Conservation (phyloP, 2,329 filamentous ascomycete genomes). For the Fusarium paranaense region DNA sequence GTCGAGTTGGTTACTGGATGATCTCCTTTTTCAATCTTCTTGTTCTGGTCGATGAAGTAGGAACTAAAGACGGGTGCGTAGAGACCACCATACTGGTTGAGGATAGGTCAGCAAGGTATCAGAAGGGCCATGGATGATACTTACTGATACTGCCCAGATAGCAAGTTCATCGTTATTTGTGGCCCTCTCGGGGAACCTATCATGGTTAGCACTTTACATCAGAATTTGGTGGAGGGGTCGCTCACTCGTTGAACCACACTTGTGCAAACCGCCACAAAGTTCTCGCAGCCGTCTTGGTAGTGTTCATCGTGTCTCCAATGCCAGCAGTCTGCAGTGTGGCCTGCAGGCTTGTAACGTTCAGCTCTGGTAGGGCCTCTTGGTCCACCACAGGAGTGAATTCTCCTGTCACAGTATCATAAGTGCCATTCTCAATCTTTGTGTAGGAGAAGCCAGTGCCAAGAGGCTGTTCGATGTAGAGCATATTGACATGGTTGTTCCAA, state of each 20-base stretch:
- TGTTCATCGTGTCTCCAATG: slow-evolving; percentile 50
- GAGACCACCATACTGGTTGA: slow-evolving; percentile 66
- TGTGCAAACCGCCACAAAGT: slow-evolving; percentile 72
- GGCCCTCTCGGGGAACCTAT: slow-evolving; percentile 64
- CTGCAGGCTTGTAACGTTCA: slow-evolving; percentile 19
- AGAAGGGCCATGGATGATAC: neutral
- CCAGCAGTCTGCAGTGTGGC: slow-evolving; percentile 10
- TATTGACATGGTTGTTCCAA: slow-evolving; percentile 64
- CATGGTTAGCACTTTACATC: neutral
- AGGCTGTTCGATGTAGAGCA: slow-evolving; percentile 67
- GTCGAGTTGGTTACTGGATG: slow-evolving; percentile 54
- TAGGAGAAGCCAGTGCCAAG: slow-evolving; percentile 74
- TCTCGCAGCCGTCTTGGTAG: slow-evolving; percentile 62
- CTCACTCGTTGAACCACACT: slow-evolving; percentile 59
- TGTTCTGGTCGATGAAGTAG: slow-evolving; percentile 68
- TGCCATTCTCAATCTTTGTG: slow-evolving; percentile 59
- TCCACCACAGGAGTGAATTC: slow-evolving; percentile 14
- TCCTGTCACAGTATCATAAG: slow-evolving; percentile 60
- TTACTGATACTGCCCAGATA: slow-evolving; percentile 68
- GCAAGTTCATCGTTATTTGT: slow-evolving; percentile 65
- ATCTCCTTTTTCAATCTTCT: slow-evolving; percentile 42
- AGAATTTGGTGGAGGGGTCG: neutral
- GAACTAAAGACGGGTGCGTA: slow-evolving; percentile 72
- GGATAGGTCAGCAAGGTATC: neutral
- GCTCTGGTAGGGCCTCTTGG: neutral